Evolutionary conservation across 208 protist genomes (phyloP), one percentile per base, ranked within the genome.

Genomic region (Crithidia brevicula): DNA sequence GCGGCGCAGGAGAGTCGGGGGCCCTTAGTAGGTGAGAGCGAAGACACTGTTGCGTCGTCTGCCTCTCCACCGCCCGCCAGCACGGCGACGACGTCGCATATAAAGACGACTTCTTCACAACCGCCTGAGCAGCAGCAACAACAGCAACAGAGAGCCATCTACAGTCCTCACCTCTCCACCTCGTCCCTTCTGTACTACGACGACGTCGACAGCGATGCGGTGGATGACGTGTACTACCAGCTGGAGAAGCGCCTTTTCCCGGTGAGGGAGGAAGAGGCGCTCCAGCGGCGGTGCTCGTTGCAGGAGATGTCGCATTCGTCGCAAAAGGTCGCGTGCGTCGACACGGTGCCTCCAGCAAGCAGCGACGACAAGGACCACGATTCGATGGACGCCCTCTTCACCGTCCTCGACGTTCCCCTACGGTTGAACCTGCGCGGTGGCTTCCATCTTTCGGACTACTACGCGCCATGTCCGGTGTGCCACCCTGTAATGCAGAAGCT

Each of bases 111-210:
- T 4, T 58, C 52, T 7, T 30, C 11, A 38, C 15, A 33, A 20
- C 18, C 50, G 38, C 15, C 15, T 38, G 28, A 38, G 6, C 50
- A 56, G 28, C 50, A 18, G 28, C 50, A 31, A 28, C 36, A 62
- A 16, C 27, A 54, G n/a, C 61, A 49, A 4, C 23, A 57, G 36
- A 46, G 25, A 9, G 61, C 54, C 4, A 40, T 52, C 20, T 45
- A 58, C 61, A 75, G 70, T 54, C 70, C 70, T 7, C 70, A 64
- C 53, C 69, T 84, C 50, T 84, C 79, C 28, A 77, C 74, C n/a
- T 70, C 68, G 7, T 80, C 73, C 9, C 52, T 84, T 16, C 64
- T 84, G 33, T 84, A 77, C 54, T 84, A 80, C 79, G 59, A 77
- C 45, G 79, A 84, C 51, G 68, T 84, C 13, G 66, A 75, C 69